A percentile compares a stretch with the other conserved stretches of the same genome.
Evolutionary conservation across 306 rosid genomes (phyloP).

Genomic region (Lathyrus tuberosus): DNA sequence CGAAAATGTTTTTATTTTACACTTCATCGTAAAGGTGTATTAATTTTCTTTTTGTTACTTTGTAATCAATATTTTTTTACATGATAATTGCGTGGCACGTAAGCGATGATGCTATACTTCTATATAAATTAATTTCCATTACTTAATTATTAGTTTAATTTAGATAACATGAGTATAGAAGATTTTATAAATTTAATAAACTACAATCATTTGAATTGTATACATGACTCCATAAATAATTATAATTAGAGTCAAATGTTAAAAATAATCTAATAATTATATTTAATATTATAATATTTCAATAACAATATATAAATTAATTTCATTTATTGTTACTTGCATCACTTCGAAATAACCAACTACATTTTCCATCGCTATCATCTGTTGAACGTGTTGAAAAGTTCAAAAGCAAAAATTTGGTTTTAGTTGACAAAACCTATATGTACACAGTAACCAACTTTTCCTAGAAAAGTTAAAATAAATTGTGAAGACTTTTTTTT

Average conservation of each 20-base stretch:
- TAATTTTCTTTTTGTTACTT: too few relatives aligned
- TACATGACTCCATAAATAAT: neutral
- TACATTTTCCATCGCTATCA: neutral
- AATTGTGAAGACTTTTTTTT: neutral
- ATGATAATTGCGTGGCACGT: conserved; percentile 42
- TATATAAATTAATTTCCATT: conserved; percentile 33
- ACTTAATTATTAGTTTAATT: conserved; percentile 26
- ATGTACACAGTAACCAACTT: neutral
- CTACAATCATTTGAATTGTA: neutral
- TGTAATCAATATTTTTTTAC: neutral
- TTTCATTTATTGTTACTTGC: neutral
- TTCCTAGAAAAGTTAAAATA: too few relatives aligned
- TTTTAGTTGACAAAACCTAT: conserved; percentile 35
- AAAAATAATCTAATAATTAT: neutral
- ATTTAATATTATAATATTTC: too few relatives aligned
- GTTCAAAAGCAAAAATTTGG: conserved; percentile 23
- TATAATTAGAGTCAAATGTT: neutral
- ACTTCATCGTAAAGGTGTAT: too few relatives aligned
- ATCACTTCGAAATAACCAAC: neutral
- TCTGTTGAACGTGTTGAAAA: conserved; percentile 35
- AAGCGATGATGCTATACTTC: conserved; percentile 39
- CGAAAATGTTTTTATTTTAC: too few relatives aligned
- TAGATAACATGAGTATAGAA: neutral
- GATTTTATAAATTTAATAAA: neutral
- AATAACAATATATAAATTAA: neutral